Base-by-base conservation (phyloP, 192 early-diverging fungal species). In the Linnemannia schmuckeri region DNA sequence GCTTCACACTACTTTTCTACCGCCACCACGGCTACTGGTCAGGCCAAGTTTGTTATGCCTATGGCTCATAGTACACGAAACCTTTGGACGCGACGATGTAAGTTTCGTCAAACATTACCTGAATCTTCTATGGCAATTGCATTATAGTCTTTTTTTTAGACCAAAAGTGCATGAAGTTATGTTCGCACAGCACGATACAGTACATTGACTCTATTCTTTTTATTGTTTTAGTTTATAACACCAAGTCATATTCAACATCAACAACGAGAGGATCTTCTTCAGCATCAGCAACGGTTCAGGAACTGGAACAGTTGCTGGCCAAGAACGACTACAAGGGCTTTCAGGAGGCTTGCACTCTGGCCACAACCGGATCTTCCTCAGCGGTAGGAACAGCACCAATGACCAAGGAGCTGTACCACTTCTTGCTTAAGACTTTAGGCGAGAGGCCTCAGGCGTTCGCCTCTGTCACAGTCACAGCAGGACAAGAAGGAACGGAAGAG, bases 321-420 rank as follows among this genome's bases (percentile, higher is more conserved):
- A 81, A 81, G 46, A 49, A 66, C 4, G 85, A 87, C 12, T 75
- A 74, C 54, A 76, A 35, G 24, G 85, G 76, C 72, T 87, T 81
- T 46, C 85, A 87, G 38, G 57, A 78, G 22, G 72, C 85, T 9
- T 87, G 72, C 30, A 2, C 52, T 4, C 12, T n/a, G 61, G 74
- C 74, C n/a, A 52, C 37, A 30, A 37, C 37, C 37, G 37, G 37
- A 37, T 35, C 40, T 7, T n/a, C 54, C 13, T 72, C 71, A 8
- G 38, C 68, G 1, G 52, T 61, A 30, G 17, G 30, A 35, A n/a
- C 52, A 44, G 68, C 37, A 20, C 42, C 70, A 4, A 30, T 66
- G 30, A 42, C 79, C 18, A 87, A 87, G 57, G 76, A 81, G 15
- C 20, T 81, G 2, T 87, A 75, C 18, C 85, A 87, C 30, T 81